Percentiles rank a stretch among this genome's conserved stretches.
phyloP scores from a whole-genome alignment of 129 eudicot genomes.

The Glebionis coronaria region DNA sequence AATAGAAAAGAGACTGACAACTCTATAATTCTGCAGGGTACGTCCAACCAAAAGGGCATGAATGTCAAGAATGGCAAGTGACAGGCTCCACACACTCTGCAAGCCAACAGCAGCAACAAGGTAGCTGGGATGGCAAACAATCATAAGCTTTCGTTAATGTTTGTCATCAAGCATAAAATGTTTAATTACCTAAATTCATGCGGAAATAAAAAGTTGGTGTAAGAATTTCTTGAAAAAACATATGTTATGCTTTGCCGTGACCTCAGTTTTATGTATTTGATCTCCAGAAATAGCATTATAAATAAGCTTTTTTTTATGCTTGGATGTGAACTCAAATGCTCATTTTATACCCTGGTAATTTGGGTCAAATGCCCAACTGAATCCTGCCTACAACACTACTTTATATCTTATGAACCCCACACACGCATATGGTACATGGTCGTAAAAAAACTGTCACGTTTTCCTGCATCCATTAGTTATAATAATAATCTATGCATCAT shows the following conservation, averaged over 20 bases:
- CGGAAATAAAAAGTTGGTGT: background rate
- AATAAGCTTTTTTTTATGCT: background rate
- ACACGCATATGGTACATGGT: background rate
- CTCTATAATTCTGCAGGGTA: conserved; percentile 63
- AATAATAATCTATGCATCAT: background rate
- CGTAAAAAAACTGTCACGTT: background rate
- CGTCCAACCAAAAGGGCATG: conserved; percentile 88
- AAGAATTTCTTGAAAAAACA: no score
- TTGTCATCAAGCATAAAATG: background rate
- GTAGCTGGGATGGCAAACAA: conserved; percentile 51
- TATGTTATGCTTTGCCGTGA: no score
- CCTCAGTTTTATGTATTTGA: no score
- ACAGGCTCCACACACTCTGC: conserved; percentile 90
- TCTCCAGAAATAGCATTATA: no score
- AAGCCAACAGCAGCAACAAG: conserved; percentile 86
- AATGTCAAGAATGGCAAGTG: conserved; percentile 64
- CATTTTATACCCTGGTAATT: background rate
- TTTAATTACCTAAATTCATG: background rate
- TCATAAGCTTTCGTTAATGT: conserved; percentile 10
- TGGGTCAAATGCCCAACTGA: background rate
- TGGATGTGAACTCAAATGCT: background rate
- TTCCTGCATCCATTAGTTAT: background rate
- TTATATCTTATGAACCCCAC: background rate
- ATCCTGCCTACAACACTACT: background rate
- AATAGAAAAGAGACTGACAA: conserved; percentile 64